phyloP scores from a whole-genome alignment of 306 rosid genomes.

The Malus sieversii region DNA sequence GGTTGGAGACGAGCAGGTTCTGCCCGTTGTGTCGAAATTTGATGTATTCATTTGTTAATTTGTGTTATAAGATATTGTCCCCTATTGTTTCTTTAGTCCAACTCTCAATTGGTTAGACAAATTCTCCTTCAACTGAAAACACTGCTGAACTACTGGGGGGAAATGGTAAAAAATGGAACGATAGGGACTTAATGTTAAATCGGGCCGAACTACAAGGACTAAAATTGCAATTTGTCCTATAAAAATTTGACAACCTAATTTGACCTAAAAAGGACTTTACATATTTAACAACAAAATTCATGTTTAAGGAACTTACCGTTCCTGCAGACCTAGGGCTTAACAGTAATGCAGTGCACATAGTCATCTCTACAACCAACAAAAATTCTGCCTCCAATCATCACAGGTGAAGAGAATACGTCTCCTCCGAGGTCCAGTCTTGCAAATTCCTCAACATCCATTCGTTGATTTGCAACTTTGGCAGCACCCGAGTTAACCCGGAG shows the following conservation, averaged over 20 bases:
- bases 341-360: slow-evolving; percentile 54
- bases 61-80: too few species aligned
- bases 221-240: background rate
- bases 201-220: background rate
- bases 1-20: background rate
- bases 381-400: slow-evolving; percentile 71
- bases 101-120: too few species aligned
- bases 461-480: slow-evolving; percentile 6
- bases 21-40: background rate
- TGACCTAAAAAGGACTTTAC: background rate
- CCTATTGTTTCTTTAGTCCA: too few species aligned
- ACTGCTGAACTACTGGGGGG: background rate
- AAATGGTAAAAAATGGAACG: too few species aligned
- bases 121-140: background rate
- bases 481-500: slow-evolving; percentile 36
- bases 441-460: slow-evolving; percentile 44
- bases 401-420: slow-evolving; percentile 78
- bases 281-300: background rate
- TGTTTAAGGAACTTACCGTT: background rate
- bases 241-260: too few species aligned
- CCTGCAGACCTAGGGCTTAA: background rate
- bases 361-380: slow-evolving; percentile 86
- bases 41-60: too few species aligned
- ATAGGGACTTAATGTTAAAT: background rate
- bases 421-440: slow-evolving; percentile 48